Percentiles rank a stretch among this genome's conserved stretches.
Conservation (phyloP, 306 rosid species). For the Casuarina glauca region DNA sequence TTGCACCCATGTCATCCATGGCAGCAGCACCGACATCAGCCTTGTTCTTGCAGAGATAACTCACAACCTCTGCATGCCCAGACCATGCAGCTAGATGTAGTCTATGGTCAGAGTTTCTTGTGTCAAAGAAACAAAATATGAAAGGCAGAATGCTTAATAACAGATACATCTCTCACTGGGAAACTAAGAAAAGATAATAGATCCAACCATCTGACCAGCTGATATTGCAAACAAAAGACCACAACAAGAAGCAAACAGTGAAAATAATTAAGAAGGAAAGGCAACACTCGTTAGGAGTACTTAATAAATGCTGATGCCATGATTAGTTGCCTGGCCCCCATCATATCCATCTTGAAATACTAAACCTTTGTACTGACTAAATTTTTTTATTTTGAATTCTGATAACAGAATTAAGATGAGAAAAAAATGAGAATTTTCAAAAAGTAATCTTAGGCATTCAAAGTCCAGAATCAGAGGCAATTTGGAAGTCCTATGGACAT, state of each 20-base stretch:
- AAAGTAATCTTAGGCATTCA: background rate
- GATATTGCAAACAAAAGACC: background rate
- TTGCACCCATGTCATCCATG: conserved; percentile 96
- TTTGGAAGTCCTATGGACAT: background rate
- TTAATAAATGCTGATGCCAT: background rate
- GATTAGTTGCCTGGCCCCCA: background rate
- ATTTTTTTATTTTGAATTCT: background rate
- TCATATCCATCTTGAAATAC: background rate
- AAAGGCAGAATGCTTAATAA: conserved; percentile 8
- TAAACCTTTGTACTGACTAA: background rate
- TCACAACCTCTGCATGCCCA: conserved; percentile 70
- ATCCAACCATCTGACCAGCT: background rate
- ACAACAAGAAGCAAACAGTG: background rate
- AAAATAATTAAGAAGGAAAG: background rate
- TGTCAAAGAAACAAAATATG: conserved; percentile 59
- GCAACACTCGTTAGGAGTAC: background rate
- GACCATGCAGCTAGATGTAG: conserved; percentile 95
- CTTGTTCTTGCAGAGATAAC: conserved; percentile 74
- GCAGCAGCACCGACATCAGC: conserved; percentile 94
- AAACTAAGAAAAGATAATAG: conserved; percentile 7
- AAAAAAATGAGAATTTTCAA: background rate
- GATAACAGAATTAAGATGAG: background rate
- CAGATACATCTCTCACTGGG: background rate
- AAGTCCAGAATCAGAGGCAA: background rate
- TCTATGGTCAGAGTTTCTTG: conserved; percentile 43